Base-by-base conservation (phyloP, 2,329 filamentous ascomycete genomes). In the Endoconidiophora laricicola region DNA sequence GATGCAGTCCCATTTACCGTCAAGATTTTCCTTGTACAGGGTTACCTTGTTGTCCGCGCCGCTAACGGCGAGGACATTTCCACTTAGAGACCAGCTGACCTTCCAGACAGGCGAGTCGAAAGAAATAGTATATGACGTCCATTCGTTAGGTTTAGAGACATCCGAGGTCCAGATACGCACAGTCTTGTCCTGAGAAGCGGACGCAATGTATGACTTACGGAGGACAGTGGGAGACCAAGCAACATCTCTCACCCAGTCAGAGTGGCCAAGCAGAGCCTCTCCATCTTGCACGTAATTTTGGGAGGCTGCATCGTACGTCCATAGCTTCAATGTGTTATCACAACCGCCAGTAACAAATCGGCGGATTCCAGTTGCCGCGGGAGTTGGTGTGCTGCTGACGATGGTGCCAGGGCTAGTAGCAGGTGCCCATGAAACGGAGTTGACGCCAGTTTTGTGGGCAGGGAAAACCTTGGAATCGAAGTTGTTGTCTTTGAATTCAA, bases 11-110 rank as follows among this genome's bases (percentile, higher is more conserved):
- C 91, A 98, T 62, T 94, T 86, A 50, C 91, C 91, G 63, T 83
- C 84, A 58, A 98, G 70, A 63, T 94, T 94, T 75, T 98, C 91
- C 75, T 96, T 98, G 90, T 90, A 98, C 64, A 98, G 67, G 49
- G 83, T 93, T 50, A 98, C 88, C 69, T 93, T 88, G 72, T 98
- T 98, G 67, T 98, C 90, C 23, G 83, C 86, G 38, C 86, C 86
- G 62, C 84, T 91, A 55, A 95, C 86, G 7, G 91, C 91, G 59
- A 98, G 72, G 18, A 96, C 88, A 63, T 98, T 98, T 48, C 91
- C 91, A 65, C 86, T 94, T 62, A 96, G 71, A 59, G 87, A 94
- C 91, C 91, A 98, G 72, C 86, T 95, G 43, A 95, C 91, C 50
- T 91, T 80, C 91, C 91, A 98, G 53, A 94, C 76, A 44, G 88